These are phyloP conservation scores for Hericium rajendrae DNA, from an alignment of 768 basidiomycete genomes.

Conservation along the genomic window DNA sequence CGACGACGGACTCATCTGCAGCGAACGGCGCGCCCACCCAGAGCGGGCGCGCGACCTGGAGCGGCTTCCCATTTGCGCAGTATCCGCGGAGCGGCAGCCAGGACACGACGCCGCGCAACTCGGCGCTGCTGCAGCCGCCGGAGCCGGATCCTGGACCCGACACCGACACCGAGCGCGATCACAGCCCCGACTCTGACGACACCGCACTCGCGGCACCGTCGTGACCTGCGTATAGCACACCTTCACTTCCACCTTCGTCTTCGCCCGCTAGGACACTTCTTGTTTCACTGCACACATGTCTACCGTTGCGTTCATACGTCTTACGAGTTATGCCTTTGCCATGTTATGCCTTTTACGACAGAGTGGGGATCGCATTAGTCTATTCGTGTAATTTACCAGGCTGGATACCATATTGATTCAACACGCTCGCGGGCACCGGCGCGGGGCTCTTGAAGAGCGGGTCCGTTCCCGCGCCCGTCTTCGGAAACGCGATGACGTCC, in stretches of 20 bases:
- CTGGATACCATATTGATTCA: slow-evolving; percentile 58
- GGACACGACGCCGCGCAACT: slow-evolving; percentile 39
- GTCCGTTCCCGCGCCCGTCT: slow-evolving; percentile 77
- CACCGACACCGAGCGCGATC: slow-evolving; percentile 17
- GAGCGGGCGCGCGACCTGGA: slow-evolving; percentile 25
- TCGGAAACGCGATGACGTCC: slow-evolving; percentile 96
- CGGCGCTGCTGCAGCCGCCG: slow-evolving; percentile 21
- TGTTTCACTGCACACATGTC: neutral
- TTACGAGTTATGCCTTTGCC: neutral
- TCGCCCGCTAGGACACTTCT: neutral
- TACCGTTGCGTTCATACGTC: neutral
- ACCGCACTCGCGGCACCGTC: slow-evolving; percentile 17
- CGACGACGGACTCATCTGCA: neutral
- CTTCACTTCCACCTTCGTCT: neutral
- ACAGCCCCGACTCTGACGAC: slow-evolving; percentile 23
- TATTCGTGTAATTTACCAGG: slow-evolving; percentile 10
- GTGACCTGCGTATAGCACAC: slow-evolving; percentile 7
- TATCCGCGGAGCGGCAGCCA: slow-evolving; percentile 27
- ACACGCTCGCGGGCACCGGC: slow-evolving; percentile 35
- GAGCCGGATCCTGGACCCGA: slow-evolving; percentile 10
- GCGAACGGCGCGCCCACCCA: neutral
- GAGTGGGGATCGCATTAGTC: neutral
- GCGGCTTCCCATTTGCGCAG: slow-evolving; percentile 30
- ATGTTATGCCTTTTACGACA: neutral
- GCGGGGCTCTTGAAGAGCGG: slow-evolving; percentile 86